Percentiles rank a stretch among this genome's conserved stretches.
Evolutionary conservation across 176 grass and related monocot species (phyloP).

Genomic region (Tuctoria greenei): DNA sequence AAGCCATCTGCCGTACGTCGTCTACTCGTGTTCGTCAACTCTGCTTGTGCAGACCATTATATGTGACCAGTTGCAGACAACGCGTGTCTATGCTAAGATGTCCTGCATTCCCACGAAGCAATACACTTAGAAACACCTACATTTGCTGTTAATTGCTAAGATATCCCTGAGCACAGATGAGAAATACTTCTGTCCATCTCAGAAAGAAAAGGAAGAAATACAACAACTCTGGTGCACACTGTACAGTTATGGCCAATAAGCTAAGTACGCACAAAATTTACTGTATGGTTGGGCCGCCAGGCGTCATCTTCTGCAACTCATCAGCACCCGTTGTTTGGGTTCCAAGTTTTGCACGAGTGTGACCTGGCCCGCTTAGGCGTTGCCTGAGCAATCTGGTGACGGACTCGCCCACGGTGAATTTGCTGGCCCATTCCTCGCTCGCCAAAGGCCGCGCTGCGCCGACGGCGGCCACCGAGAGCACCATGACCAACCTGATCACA

Average conservation of each 20-base stretch:
- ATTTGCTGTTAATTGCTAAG: too few species aligned
- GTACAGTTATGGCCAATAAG: background rate
- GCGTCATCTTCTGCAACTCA: slow-evolving; percentile 11
- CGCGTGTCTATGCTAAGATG: background rate
- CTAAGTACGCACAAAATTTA: slow-evolving; percentile 22
- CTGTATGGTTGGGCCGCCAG: background rate
- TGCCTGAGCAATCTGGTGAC: slow-evolving; percentile 34
- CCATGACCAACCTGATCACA: slow-evolving; percentile 26
- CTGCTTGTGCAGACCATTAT: background rate
- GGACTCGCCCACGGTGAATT: slow-evolving; percentile 10
- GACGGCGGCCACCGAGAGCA: slow-evolving; percentile 17
- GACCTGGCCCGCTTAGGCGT: slow-evolving; percentile 8
- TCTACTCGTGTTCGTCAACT: background rate
- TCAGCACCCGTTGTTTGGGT: slow-evolving; percentile 43
- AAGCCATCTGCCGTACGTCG: background rate
- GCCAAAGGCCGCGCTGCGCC: slow-evolving; percentile 29
- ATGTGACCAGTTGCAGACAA: background rate
- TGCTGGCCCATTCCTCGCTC: background rate
- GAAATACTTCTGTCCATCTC: background rate
- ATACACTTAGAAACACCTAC: too few species aligned
- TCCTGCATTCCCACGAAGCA: too few species aligned
- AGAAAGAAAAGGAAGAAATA: background rate
- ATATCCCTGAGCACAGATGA: too few species aligned
- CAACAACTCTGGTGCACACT: background rate
- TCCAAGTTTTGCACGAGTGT: slow-evolving; percentile 34